Base-by-base conservation (phyloP, 768 basidiomycete genomes). In the Amanita subjunquillea region DNA sequence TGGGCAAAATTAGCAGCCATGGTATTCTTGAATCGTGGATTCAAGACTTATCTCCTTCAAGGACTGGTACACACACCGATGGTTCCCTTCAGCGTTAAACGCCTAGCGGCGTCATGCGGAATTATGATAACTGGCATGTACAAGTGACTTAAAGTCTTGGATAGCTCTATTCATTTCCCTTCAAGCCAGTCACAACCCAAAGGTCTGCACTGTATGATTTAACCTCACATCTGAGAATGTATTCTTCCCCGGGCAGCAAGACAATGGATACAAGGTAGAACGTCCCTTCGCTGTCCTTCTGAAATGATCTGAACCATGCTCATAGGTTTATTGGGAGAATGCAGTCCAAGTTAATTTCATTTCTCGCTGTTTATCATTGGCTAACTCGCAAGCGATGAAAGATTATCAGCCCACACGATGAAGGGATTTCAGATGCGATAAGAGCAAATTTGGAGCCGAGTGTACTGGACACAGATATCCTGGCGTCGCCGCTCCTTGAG, bases 311-410 rank as follows among this genome's bases (percentile, higher is more conserved):
- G 17, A 48, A 29, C 49, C 17, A 37, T 50, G 22, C 12, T 13
- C 20, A 30, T 9, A 90, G 87, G 88, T 91, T 17, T 91, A 91
- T 59, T 91, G 89, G 89, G 86, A 89, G 64, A 91, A 91, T 60
- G 87, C 78, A 0, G 85, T 91, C 0, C 89, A 91, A 71, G 88
- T 88, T 54, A 36, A 62, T 32, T 8, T 15, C 25, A 25, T 8
- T 53, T 36, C 36, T 36, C 29, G 13, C 12, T 29, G 20, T 3
- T 48, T 37, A 15, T 32, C 44, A 38, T 41, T 27, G 40, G 4
- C 13, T 37, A 42, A 49, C 23, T 29, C 48, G 47, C 57, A 45
- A 4, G 42, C 6, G 27, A 36, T 56, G 53, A 0, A 57, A 94
- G 84, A 94, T 94, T 49, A 91, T 92, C 51, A 75, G 70, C 5